Conservation (phyloP, 352 stramenopile species). For the Globisporangium canariense region DNA sequence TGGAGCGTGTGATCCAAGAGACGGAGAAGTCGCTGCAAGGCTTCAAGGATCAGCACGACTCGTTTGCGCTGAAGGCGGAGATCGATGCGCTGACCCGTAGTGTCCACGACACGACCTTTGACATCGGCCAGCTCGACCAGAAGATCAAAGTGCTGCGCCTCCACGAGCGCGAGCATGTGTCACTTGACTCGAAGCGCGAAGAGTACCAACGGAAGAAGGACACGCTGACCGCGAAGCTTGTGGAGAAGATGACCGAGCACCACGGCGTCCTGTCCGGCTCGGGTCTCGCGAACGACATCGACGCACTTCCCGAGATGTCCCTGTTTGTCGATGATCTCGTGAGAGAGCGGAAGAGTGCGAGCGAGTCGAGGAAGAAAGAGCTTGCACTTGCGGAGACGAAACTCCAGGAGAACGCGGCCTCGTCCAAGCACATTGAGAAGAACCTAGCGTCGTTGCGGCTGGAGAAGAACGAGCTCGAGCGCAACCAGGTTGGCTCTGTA, state of each 20-base stretch:
- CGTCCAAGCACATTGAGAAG: slow-evolving; percentile 50
- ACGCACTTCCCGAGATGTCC: slow-evolving; percentile 24
- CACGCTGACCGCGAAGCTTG: slow-evolving; percentile 33
- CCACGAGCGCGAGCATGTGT: slow-evolving; percentile 44
- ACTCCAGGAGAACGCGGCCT: slow-evolving; percentile 50
- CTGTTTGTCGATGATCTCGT: slow-evolving; percentile 27
- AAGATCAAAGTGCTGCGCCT: slow-evolving; percentile 54
- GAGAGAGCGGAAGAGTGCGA: slow-evolving; percentile 17
- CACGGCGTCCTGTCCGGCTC: slow-evolving; percentile 26
- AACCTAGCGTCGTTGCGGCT: slow-evolving; percentile 28
- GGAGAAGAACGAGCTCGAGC: slow-evolving; percentile 56
- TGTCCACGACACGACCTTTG: slow-evolving; percentile 39
- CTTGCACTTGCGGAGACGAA: slow-evolving; percentile 28
- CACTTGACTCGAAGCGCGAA: slow-evolving; percentile 45
- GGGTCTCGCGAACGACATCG: slow-evolving; percentile 28
- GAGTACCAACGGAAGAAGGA: slow-evolving; percentile 45
- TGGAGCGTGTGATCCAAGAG: slow-evolving; percentile 42
- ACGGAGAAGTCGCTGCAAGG: slow-evolving; percentile 38
- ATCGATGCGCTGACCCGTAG: slow-evolving; percentile 43
- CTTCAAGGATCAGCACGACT: slow-evolving; percentile 43
- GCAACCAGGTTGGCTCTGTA: slow-evolving; percentile 45
- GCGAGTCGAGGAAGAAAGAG: slow-evolving; percentile 27
- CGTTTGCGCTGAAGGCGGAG: slow-evolving; percentile 32
- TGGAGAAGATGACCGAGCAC: slow-evolving; percentile 46
- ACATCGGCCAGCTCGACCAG: slow-evolving; percentile 40